Evolutionary conservation across 495 filamentous ascomycete species (phyloP).

Genomic region (Durotheca rogersii): DNA sequence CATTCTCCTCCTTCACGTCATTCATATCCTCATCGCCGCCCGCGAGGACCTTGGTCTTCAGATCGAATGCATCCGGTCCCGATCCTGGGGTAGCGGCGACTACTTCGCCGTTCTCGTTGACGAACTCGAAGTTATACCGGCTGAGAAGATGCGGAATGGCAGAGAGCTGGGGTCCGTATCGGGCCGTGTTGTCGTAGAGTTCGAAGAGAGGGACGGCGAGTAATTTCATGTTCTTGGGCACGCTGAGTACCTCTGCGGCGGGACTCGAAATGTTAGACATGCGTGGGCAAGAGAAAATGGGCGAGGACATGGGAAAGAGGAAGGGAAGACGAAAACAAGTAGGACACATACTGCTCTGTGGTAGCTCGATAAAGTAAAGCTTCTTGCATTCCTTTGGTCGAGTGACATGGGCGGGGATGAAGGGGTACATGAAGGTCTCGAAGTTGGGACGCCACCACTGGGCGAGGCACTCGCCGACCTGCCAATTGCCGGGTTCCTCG

Average conservation of each 20-base stretch:
- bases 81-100: conserved; percentile 82
- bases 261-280: no score
- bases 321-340: no score
- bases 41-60: conserved; percentile 73
- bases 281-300: not conserved
- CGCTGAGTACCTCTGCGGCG: conserved; percentile 80
- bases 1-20: conserved; percentile 35
- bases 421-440: conserved; percentile 99
- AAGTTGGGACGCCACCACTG: conserved; percentile 99
- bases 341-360: conserved; percentile 85
- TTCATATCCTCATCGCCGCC: conserved; percentile 63
- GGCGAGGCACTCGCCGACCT: conserved; percentile 89
- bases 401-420: conserved; percentile 91
- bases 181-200: conserved; percentile 92
- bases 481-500: conserved; percentile 87
- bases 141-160: conserved; percentile 93
- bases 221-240: conserved; percentile 99
- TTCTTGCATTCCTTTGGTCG: conserved; percentile 99
- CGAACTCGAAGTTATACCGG: conserved; percentile 95
- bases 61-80: conserved; percentile 50
- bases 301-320: no score
- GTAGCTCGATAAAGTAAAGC: conserved; percentile 93
- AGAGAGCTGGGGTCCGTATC: conserved; percentile 93
- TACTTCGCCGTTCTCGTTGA: conserved; percentile 91
- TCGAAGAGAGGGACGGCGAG: conserved; percentile 96